Evolutionary conservation across 1,139 yeast genomes (phyloP).

Genomic region (Schwanniomyces etchellsii): DNA sequence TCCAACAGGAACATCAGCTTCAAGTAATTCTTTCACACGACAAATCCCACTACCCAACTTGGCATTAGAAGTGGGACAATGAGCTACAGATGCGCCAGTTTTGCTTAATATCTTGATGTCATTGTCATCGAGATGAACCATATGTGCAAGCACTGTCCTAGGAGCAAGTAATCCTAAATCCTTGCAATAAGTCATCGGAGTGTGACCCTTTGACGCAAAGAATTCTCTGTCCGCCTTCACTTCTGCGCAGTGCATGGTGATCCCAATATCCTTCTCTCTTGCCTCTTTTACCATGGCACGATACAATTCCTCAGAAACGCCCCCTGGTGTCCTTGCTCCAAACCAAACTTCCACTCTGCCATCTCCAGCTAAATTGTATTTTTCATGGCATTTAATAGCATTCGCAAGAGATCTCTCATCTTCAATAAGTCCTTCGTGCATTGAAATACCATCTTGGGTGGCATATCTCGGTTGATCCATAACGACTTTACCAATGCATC

Average conservation of each 20-base stretch:
- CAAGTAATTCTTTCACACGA: constrained; percentile 16
- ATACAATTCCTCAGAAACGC: constrained; percentile 10
- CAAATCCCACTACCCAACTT: constrained; percentile 19
- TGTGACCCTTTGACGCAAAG: constrained; percentile 13
- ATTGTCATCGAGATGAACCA: constrained; percentile 17
- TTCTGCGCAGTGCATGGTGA: constrained; percentile 18
- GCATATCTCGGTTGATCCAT: constrained; percentile 13
- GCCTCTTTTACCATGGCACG: constrained; percentile 12
- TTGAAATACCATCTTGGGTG: constrained; percentile 10
- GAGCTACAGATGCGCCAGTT: constrained; percentile 17
- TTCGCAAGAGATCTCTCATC: constrained; percentile 8
- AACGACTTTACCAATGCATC: constrained; percentile 15
- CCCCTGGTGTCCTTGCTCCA: constrained; percentile 13
- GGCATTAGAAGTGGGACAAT: constrained; percentile 23
- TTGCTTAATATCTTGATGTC: constrained; percentile 14
- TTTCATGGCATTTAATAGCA: constrained; percentile 11
- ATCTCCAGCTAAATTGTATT: constrained; percentile 12
- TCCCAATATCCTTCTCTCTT: constrained; percentile 12
- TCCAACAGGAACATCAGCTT: constrained; percentile 15
- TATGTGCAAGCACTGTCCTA: constrained; percentile 15
- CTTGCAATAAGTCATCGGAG: constrained; percentile 15
- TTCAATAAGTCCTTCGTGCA: constrained; percentile 10
- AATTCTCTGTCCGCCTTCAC: constrained; percentile 15
- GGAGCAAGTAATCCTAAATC: constrained; percentile 16
- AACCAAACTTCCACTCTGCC: constrained; percentile 18